These are phyloP conservation scores for Diplosphaera chodatii DNA, from an alignment of 139 green algal genomes.

Conservation along the genomic window DNA sequence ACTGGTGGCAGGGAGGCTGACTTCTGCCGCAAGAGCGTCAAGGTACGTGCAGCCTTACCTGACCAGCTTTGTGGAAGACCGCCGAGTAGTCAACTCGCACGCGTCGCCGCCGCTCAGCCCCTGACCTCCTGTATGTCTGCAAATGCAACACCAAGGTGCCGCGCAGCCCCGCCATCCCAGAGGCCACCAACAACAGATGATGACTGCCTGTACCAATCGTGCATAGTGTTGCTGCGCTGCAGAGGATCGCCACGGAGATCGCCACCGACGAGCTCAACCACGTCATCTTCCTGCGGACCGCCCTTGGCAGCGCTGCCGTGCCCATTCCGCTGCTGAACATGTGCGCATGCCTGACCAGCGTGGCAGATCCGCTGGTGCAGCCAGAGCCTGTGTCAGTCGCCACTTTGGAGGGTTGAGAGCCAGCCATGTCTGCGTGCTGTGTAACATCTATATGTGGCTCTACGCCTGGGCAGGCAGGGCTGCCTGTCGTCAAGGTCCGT, in stretches of 20 bases:
- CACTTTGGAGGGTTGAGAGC: not conserved
- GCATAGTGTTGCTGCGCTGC: too few relatives aligned
- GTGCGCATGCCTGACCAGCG: not conserved
- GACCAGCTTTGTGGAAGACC: not conserved
- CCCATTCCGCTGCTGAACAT: constrained; percentile 33
- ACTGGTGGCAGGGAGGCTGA: constrained; percentile 8
- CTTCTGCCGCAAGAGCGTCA: not conserved
- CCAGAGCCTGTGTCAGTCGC: too few relatives aligned
- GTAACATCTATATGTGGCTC: not conserved
- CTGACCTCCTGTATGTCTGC: too few relatives aligned
- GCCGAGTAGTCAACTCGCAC: not conserved
- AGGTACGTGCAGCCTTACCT: not conserved
- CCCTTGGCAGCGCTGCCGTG: constrained; percentile 21
- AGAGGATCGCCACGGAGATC: constrained; percentile 11
- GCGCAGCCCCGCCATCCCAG: too few relatives aligned
- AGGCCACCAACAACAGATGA: too few relatives aligned
- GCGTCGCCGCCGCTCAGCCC: too few relatives aligned
- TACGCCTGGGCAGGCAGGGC: too few relatives aligned
- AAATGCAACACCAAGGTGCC: too few relatives aligned
- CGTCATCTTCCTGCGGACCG: constrained; percentile 19
- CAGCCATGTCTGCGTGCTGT: not conserved
- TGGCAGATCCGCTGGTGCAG: too few relatives aligned
- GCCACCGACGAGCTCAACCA: constrained; percentile 41
- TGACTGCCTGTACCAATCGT: too few relatives aligned
- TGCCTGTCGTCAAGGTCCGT: too few relatives aligned